A percentile compares a stretch with the other conserved stretches of the same genome.
phyloP scores from a whole-genome alignment of 129 eudicot genomes.

The Gnaphalium uliginosum region DNA sequence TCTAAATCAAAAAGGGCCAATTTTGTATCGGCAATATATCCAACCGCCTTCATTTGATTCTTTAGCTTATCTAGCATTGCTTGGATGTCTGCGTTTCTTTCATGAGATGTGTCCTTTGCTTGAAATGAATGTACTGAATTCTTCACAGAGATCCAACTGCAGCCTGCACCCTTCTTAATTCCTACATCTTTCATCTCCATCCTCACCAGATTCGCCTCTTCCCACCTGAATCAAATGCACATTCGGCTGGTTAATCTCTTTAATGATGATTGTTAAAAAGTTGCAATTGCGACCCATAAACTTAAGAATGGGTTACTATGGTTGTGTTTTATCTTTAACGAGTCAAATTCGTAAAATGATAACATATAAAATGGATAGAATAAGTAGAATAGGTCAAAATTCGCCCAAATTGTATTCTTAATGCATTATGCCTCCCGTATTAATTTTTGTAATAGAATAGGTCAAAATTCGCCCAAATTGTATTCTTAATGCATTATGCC shows the following conservation, averaged over 20 bases:
- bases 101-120: slow-evolving; percentile 72
- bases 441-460: neutral
- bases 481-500: neutral
- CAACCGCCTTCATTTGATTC: slow-evolving; percentile 63
- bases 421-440: neutral
- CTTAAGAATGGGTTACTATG: neutral
- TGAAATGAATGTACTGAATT: slow-evolving; percentile 63
- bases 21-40: slow-evolving; percentile 59
- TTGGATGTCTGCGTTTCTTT: slow-evolving; percentile 60
- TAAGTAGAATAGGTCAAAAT: neutral
- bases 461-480: neutral
- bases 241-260: neutral
- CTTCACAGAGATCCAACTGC: slow-evolving; percentile 75
- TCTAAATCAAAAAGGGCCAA: slow-evolving; percentile 70
- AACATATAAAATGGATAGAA: neutral
- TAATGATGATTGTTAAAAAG: neutral
- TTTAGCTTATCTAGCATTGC: slow-evolving; percentile 50
- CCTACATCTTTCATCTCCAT: slow-evolving; percentile 81
- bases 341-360: neutral
- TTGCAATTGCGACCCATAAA: neutral
- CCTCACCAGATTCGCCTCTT: slow-evolving; percentile 73
- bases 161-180: slow-evolving; percentile 71
- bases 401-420: neutral
- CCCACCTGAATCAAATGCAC: slow-evolving; percentile 54
- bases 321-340: neutral